Percentiles rank a stretch among this genome's conserved stretches.
These are phyloP conservation scores for Juglanconis oblonga DNA, from an alignment of 2,329 filamentous ascomycete genomes.

Conservation along the genomic window DNA sequence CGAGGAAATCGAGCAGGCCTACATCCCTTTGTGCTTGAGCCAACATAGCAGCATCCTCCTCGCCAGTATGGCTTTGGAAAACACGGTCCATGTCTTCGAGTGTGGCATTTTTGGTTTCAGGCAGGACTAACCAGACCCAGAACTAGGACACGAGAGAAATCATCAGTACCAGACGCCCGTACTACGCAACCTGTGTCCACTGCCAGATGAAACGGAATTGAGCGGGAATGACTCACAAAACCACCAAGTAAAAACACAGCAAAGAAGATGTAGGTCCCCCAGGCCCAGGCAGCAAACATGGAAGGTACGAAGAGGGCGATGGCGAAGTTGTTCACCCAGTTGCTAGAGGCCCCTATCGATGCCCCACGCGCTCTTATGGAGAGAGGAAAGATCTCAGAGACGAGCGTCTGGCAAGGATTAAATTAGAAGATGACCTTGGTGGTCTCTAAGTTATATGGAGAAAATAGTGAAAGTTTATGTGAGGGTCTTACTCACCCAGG, in stretches of 20 bases:
- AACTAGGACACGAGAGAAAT: background rate
- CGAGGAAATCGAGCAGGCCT: conserved; percentile 15
- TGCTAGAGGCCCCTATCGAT: conserved; percentile 39
- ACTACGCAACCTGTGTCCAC: too few relatives aligned
- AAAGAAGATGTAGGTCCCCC: conserved; percentile 58
- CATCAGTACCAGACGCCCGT: background rate
- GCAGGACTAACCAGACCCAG: conserved; percentile 50
- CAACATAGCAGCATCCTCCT: conserved; percentile 24
- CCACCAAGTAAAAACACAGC: conserved; percentile 45
- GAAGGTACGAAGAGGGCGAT: conserved; percentile 43
- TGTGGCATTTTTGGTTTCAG: conserved; percentile 54
- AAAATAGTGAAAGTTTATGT: background rate
- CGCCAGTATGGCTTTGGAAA: conserved; percentile 39
- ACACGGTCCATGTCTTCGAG: conserved; percentile 54
- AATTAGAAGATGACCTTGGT: too few relatives aligned
- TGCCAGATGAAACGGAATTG: background rate
- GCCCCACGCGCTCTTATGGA: conserved; percentile 36
- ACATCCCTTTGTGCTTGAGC: conserved; percentile 23
- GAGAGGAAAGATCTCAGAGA: conserved; percentile 37
- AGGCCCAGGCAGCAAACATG: conserved; percentile 39
- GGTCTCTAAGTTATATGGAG: background rate
- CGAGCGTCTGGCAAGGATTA: conserved; percentile 25
- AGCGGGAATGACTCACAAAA: conserved; percentile 25
- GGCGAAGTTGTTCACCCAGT: conserved; percentile 46
- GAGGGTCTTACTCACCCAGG: conserved; percentile 15